Evolutionary conservation across 495 filamentous ascomycete species (phyloP), one percentile per base, ranked within the genome.

Genomic region (Podospora pseudoanserina): DNA sequence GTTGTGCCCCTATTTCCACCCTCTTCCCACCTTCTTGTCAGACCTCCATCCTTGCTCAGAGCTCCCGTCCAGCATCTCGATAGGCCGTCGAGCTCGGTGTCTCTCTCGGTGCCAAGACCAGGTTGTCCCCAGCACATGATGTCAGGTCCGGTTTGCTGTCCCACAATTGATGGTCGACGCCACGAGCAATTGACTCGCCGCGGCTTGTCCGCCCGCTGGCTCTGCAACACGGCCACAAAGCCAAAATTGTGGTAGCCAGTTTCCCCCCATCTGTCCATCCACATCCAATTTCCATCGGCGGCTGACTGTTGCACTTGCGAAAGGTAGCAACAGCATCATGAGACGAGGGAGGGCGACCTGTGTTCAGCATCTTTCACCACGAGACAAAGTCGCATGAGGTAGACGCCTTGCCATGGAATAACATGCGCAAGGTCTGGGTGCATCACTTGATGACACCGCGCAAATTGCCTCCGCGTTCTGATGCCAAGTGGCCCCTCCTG

Each of bases 181-280:
- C 55, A 58, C 55, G 55, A 26, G 6, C n/a, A 58, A 58, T 58
- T 58, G 55, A 58, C 55, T 58, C 55, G 55, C 55, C 11, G 19
- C 26, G 23, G 55, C 55, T 58, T 58, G 55, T 20, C 39, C n/a
- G n/a, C n/a, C 18, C 23, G 55, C n/a, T 26, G 4, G 9, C 18
- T 26, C 55, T 58, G 55, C 55, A 49, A 49, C 39, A 58, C 55
- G 55, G 55, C 55, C 55, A 58, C 55, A 58, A 58, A 58, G n/a
- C 15, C 55, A 58, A 58, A 49, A 49, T 13, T 49, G 39, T 49
- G 39, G 39, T 49, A 5, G 13, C 15, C 39, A 49, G 39, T 49
- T 49, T 49, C 39, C 39, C 39, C 39, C 30, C 30, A 32, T 32
- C 30, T 11, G 13, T 49, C 39, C 39, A 49, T 49, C 39, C 39